Evolutionary conservation across 306 rosid genomes (phyloP), one percentile per base, ranked within the genome.

Genomic region (Citrullus amarus): DNA sequence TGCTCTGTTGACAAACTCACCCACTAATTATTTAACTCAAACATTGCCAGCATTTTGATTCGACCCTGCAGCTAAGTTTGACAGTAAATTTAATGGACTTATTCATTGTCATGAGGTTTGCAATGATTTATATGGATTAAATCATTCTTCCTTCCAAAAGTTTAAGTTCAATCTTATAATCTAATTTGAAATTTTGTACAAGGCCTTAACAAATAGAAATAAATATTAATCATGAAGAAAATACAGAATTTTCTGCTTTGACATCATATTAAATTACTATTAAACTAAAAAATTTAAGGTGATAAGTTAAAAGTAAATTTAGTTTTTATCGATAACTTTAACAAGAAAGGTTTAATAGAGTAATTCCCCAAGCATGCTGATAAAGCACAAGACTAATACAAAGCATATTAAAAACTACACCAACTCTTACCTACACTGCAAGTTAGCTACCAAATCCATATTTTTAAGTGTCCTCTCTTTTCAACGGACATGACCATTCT

Each of bases 401-500:
- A 53, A 32, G 28, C 50, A 44, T 3, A 8, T 44, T 18, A 44
- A 46, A 71, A 53, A 30, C 61, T 74, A 75, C 70, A 63, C 46
- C 65, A 75, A 75, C 62, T 54, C 62, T 30, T 73, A 73, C 78
- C 78, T 73, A 22, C 25, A 73, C 34, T 54, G 28, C 50, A 51
- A 81, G 86, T 65, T 72, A 57, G 75, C 68, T 82, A 88, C 88
- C 89, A 81, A 90, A 87, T 88, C 88, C 87, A 82, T 51, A 82
- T 28, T 62, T 77, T 50, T 73, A 6, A 22, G 73, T n/a, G 51
- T 66, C 50, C 44, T 58, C 68, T 70, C 39, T 20, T 50, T 22
- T 79, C 75, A 71, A 56, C 28, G 11, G 72, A 62, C 65, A 75
- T 41, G 66, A 79, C 54, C 48, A 63, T 34, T 77, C 28, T 54